Evolutionary conservation across 768 basidiomycete genomes (phyloP), one percentile per base, ranked within the genome.

Genomic region (Lentinula lateritia): DNA sequence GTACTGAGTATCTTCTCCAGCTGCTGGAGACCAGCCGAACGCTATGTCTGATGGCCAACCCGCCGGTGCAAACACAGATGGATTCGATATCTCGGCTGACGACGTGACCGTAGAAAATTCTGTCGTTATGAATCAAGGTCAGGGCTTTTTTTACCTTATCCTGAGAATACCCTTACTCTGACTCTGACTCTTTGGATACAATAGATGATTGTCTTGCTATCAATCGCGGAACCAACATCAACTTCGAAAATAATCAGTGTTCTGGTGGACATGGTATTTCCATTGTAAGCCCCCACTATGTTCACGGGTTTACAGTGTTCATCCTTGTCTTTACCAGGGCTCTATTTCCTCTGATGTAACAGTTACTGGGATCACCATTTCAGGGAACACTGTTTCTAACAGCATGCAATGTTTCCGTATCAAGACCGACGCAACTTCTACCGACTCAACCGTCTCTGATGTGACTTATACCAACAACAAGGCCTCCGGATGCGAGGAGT

Each of bases 11-110:
- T 32, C 12, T 45, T 54, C 4, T n/a, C 8, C 35, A 60, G 58
- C 52, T 55, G 60, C 60, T 34, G 60, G 60, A 42, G 43, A 54
- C 42, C 36, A 41, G 18, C 52, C 60, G 9, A 61, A 61, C 43
- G n/a, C 36, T 34, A 38, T 48, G 16, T 61, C 60, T 0, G 60
- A 55, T 34, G 60, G 60, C 16, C 6, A 54, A 32, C 60, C 60
- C 5, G 60, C 60, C 28, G 60, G 52, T 23, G 18, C 42, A 13
- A 61, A 61, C 46, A 61, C 60, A n/a, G 60, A 61, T 34, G 60
- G 60, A 12, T 61, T 61, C 41, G 60, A 61, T 52, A 48, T 61
- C 36, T 54, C 77, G 89, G 59, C 58, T 36, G 48, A 60, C 58
- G 48, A 50, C 20, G 58, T 60, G 7, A 60, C 58, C 8, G 57